Evolutionary conservation across 1,284 basidiomycete genomes (phyloP), one percentile per base, ranked within the genome.

Genomic region (Cryptococcus jaspeensis): DNA sequence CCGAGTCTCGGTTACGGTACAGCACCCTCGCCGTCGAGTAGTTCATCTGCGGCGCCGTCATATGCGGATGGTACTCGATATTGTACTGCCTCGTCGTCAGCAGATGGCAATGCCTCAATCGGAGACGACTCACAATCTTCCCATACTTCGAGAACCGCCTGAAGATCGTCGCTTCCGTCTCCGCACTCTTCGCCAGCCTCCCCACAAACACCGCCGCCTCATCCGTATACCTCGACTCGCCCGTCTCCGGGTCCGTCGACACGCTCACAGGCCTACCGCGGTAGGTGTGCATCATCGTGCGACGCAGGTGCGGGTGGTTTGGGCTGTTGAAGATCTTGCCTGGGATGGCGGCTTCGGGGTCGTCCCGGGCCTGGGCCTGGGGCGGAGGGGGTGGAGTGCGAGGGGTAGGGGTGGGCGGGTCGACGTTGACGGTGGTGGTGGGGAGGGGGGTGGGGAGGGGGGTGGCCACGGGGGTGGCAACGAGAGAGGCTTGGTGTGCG

Each of bases 131-230:
- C 25, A 72, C 65, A 23, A 75, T 65, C n/a, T 42, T 50, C 1
- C 73, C 73, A 54, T 75, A 70, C n/a, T 45, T 58, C n/a, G 45
- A 56, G 40, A 75, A 75, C 7, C 72, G 53, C 16, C 52, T 42
- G 13, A 65, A 57, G 6, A 75, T 54, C 9, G 56, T 63, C 5
- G 39, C 23, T 4, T 60, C 23, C 0, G 60, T 68, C 54, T 75
- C 72, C 6, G 53, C n/a, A 1, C 49, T 57, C 53, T 71, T 72
- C 44, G 57, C 58, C 1, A 74, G 53, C 2, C 63, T 40, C 1
- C 70, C 63, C 1, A 75, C 67, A 45, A 66, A 70, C 22, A 75
- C 47, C 1, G 71, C 72, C 1, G 59, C 38, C 28, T 70, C 65
- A 55, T 75, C 73, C 22, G 64, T 50, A 50, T 60, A 73, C 3